A percentile compares a stretch with the other conserved stretches of the same genome.
Conservation (phyloP, 1,284 basidiomycete genomes). For the Ganoderma sinense region DNA sequence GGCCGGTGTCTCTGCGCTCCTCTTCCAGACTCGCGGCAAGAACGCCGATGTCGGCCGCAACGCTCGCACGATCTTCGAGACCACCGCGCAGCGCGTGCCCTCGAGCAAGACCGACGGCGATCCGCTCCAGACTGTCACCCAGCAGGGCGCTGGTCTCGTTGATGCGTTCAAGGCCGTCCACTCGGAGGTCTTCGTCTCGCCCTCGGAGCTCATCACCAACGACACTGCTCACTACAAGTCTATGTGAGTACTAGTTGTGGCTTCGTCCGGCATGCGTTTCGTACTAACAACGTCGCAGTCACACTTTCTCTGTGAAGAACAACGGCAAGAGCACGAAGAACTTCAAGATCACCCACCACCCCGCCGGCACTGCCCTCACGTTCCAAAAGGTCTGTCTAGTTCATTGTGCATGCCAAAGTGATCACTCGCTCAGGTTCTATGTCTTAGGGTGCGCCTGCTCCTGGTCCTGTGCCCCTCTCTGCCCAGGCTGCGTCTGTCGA, state of each 20-base stretch:
- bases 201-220: conserved; percentile 70
- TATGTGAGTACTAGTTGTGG: conserved; percentile 43
- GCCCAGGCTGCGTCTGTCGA: conserved; percentile 50
- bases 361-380: conserved; percentile 62
- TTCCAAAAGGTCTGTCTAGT: conserved; percentile 42
- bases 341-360: conserved; percentile 56
- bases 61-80: conserved; percentile 63
- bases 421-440: conserved; percentile 33
- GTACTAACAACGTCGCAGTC: conserved; percentile 39
- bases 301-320: conserved; percentile 58
- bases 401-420: neutral
- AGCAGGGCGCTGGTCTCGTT: conserved; percentile 73
- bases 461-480: conserved; percentile 59
- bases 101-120: conserved; percentile 56
- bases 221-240: conserved; percentile 69
- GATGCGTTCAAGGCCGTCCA: conserved; percentile 70
- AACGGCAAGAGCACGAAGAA: conserved; percentile 47
- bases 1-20: conserved; percentile 71
- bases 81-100: conserved; percentile 59
- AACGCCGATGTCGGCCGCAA: conserved; percentile 45
- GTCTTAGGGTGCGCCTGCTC: conserved; percentile 44
- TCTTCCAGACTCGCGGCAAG: conserved; percentile 63
- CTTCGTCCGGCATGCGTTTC: neutral
- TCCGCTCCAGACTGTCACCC: conserved; percentile 64
- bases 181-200: conserved; percentile 60